These are phyloP conservation scores for Porphyridium purpureum DNA, from an alignment of 23 red algal genomes.

Conservation along the genomic window DNA sequence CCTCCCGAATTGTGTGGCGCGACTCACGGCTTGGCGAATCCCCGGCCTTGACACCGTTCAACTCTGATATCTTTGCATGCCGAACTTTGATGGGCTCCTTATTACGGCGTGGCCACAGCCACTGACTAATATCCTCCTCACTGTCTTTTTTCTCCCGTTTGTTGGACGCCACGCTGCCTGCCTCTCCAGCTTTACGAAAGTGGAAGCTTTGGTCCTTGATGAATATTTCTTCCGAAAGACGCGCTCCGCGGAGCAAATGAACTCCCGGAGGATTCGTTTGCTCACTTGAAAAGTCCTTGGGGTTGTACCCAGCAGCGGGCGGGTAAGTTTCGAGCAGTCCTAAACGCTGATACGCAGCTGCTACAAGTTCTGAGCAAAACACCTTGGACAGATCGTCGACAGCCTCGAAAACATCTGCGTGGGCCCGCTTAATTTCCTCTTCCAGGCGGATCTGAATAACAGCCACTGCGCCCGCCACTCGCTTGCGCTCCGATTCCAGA, in stretches of 20 bases:
- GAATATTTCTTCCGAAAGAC: too few species aligned
- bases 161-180: too few species aligned
- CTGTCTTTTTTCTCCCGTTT: too few species aligned
- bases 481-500: conserved; percentile 38
- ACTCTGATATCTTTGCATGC: too few species aligned
- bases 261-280: too few species aligned
- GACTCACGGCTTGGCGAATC: conserved; percentile 42
- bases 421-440: conserved; percentile 2
- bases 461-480: conserved; percentile 19
- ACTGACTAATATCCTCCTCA: too few species aligned
- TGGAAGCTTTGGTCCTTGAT: too few species aligned
- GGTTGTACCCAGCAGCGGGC: conserved; percentile 63
- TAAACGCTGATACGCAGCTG: conserved; percentile 82
- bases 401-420: background rate
- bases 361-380: conserved; percentile 97
- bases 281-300: conserved; percentile 98
- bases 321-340: conserved; percentile 77
- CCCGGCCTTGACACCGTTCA: too few species aligned
- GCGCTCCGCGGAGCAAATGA: too few species aligned
- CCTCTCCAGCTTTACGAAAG: too few species aligned
- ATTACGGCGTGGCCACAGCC: too few species aligned
- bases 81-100: too few species aligned
- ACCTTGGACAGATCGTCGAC: conserved; percentile 73
- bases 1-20: conserved; percentile 48
- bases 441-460: conserved; percentile 33